A percentile compares a stretch with the other conserved stretches of the same genome.
Evolutionary conservation across 208 protist species (phyloP).

Genomic region (Acanthamoeba triangularis): DNA sequence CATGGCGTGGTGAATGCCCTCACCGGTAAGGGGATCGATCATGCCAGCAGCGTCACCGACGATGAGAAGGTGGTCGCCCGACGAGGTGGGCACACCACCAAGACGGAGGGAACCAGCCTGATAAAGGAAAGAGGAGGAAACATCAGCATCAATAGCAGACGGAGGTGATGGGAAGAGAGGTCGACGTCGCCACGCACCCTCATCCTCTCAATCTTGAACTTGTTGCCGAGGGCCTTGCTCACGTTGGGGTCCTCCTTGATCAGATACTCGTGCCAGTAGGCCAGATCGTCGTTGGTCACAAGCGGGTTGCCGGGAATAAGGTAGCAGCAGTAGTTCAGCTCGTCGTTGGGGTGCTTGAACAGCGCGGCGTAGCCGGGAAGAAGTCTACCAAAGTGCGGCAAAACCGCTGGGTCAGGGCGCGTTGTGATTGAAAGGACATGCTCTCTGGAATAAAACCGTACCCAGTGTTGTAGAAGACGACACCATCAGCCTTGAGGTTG

Average conservation of each 20-base stretch:
- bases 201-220: conserved; percentile 88
- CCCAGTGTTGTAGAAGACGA: conserved; percentile 88
- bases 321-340: conserved; percentile 88
- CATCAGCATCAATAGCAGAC: not conserved
- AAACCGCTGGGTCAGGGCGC: not conserved
- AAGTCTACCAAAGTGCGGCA: conserved; percentile 15
- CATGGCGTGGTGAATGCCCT: conserved; percentile 90
- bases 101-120: conserved; percentile 85
- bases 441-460: not conserved
- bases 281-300: conserved; percentile 83
- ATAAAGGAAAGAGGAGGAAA: not conserved
- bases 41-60: conserved; percentile 90
- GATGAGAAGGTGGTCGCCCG: conserved; percentile 83
- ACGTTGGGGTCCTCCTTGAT: conserved; percentile 86
- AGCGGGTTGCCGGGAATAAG: conserved; percentile 86
- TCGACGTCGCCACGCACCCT: conserved; percentile 19
- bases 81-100: conserved; percentile 83
- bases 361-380: conserved; percentile 85
- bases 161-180: not conserved
- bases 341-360: conserved; percentile 87
- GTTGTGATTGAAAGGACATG: not conserved
- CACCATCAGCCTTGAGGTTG: conserved; percentile 88
- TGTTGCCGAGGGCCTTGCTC: conserved; percentile 83
- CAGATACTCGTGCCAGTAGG: conserved; percentile 85
- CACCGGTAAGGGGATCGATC: conserved; percentile 88